Percentiles rank a stretch among this genome's conserved stretches.
Conservation (phyloP, 192 early-diverging fungal species). For the Podila clonocystis region DNA sequence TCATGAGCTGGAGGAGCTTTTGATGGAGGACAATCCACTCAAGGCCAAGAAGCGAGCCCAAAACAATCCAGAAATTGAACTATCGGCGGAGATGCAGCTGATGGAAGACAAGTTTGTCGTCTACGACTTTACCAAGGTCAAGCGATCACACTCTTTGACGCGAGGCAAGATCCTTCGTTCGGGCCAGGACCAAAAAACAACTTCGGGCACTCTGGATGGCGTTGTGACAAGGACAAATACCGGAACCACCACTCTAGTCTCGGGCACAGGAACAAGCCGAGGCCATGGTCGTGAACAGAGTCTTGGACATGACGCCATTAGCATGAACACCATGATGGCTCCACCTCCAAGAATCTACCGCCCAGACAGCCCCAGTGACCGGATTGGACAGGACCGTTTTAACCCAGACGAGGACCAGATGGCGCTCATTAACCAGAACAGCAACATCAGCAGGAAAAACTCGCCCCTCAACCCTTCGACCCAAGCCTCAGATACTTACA, state of each 20-base stretch:
- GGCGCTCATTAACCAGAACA: slow-evolving; percentile 12
- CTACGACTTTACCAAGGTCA: slow-evolving; percentile 78
- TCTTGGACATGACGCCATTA: background rate
- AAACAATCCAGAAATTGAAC: slow-evolving; percentile 53
- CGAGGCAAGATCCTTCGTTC: slow-evolving; percentile 32
- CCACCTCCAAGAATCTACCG: slow-evolving; percentile 7
- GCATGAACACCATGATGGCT: background rate
- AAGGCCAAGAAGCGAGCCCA: slow-evolving; percentile 74
- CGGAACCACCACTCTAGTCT: background rate
- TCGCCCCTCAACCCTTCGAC: slow-evolving; percentile 17
- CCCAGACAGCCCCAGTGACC: slow-evolving; percentile 40
- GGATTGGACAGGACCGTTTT: slow-evolving; percentile 37
- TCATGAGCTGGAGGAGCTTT: slow-evolving; percentile 94
- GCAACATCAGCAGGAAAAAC: background rate
- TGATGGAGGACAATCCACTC: slow-evolving; percentile 97
- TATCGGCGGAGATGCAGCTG: slow-evolving; percentile 70
- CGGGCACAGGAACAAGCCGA: background rate
- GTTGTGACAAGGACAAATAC: slow-evolving; percentile 8
- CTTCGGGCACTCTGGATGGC: slow-evolving; percentile 39
- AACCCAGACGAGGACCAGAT: slow-evolving; percentile 33
- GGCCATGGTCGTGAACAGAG: background rate
- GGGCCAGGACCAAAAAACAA: slow-evolving; percentile 26
- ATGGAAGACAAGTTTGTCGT: slow-evolving; percentile 85
- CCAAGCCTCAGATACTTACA: background rate
- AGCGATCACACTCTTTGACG: slow-evolving; percentile 26